Percentiles rank a stretch among this genome's conserved stretches.
These are phyloP conservation scores for Aspergillus sp. DNA, from an alignment of 2,329 filamentous ascomycete species.

Conservation along the genomic window DNA sequence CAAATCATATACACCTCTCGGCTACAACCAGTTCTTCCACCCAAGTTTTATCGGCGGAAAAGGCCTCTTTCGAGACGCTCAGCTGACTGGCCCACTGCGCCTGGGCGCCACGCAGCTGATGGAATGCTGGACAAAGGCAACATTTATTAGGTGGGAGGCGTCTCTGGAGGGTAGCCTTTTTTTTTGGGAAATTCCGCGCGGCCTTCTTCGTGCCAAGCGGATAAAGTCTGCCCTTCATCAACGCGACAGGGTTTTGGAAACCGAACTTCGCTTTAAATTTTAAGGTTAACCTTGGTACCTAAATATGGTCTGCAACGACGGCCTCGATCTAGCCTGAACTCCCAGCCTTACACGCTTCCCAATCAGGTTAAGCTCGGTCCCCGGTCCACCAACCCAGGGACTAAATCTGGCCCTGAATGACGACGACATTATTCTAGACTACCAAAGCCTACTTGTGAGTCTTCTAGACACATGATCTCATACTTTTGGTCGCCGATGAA, in stretches of 20 bases:
- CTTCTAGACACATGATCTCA: neutral
- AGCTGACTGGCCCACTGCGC: constrained; percentile 4
- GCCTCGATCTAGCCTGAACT: neutral
- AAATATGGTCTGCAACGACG: constrained; percentile 1
- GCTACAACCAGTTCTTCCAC: neutral
- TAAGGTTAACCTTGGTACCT: constrained; percentile 13
- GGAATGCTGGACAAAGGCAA: neutral
- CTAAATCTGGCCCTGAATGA: neutral
- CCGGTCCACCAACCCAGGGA: neutral
- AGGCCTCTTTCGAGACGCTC: neutral
- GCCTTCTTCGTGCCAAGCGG: neutral
- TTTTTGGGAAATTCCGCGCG: too few species aligned
- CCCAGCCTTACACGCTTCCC: neutral
- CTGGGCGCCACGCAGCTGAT: constrained; percentile 2
- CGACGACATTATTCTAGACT: neutral
- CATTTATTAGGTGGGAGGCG: neutral
- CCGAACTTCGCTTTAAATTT: neutral
- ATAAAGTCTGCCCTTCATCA: neutral
- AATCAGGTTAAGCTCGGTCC: neutral
- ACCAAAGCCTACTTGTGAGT: neutral
- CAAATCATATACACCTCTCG: neutral
- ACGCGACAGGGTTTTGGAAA: neutral
- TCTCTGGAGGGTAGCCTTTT: neutral
- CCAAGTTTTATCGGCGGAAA: neutral
- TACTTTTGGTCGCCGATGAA: neutral